phyloP scores from a whole-genome alignment of 139 green algal genomes.

The Pleodorina starrii region DNA sequence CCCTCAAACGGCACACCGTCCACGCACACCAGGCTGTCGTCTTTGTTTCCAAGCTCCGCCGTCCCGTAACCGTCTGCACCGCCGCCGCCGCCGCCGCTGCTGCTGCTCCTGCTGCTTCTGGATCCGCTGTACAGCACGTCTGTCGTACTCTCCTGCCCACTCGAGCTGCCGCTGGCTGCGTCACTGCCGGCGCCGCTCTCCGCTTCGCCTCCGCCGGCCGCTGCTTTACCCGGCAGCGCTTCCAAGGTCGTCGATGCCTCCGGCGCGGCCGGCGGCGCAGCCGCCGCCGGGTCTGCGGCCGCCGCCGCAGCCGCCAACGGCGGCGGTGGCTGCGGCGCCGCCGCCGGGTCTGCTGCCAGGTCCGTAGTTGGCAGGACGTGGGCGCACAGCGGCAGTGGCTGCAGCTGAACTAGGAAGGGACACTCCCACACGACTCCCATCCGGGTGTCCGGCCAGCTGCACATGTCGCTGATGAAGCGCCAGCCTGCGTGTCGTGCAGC shows the following conservation, averaged over 20 bases:
- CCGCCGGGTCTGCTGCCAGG: background rate
- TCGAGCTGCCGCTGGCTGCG: background rate
- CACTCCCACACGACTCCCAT: slow-evolving; percentile 71
- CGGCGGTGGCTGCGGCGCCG: background rate
- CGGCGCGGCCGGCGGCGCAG: background rate
- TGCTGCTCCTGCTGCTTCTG: background rate
- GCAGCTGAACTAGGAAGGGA: slow-evolving; percentile 63
- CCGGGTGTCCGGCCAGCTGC: slow-evolving; percentile 14
- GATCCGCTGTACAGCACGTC: too few species aligned
- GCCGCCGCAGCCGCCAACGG: background rate
- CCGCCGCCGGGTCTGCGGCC: background rate
- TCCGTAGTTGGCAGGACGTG: slow-evolving; percentile 42
- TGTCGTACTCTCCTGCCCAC: too few species aligned
- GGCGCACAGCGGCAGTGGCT: slow-evolving; percentile 49
- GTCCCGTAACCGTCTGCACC: too few species aligned
- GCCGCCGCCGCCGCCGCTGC: background rate
- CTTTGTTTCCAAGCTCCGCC: too few species aligned
- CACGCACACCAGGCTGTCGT: too few species aligned
- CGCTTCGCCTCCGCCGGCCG: background rate
- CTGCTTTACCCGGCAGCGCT: background rate
- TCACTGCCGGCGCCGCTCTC: background rate
- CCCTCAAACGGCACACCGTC: too few species aligned
- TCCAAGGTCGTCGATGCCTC: too few species aligned
- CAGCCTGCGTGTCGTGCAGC: slow-evolving; percentile 64
- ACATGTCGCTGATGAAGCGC: slow-evolving; percentile 62